Percentiles rank a stretch among this genome's conserved stretches.
These are phyloP conservation scores for Penicillium sp. DNA, from an alignment of 2,329 filamentous ascomycete genomes.

Conservation along the genomic window DNA sequence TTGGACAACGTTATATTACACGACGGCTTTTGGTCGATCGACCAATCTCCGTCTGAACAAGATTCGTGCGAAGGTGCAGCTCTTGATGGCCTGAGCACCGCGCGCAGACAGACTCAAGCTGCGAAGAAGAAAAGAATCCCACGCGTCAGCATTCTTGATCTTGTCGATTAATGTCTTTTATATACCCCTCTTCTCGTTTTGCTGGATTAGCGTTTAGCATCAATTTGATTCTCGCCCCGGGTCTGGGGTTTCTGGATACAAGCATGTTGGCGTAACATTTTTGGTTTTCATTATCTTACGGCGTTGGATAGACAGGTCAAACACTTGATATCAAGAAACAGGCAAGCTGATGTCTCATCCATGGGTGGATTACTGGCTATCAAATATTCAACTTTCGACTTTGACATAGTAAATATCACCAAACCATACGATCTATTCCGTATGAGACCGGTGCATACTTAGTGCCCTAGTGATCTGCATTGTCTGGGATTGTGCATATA, in stretches of 20 bases:
- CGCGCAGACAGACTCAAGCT: conserved; percentile 4
- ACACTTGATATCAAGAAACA: not conserved
- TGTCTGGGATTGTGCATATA: too few relatives aligned
- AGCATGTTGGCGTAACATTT: not conserved
- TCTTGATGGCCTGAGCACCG: not conserved
- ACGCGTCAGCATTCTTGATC: conserved; percentile 37
- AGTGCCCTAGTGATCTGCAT: too few relatives aligned
- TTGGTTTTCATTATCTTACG: not conserved
- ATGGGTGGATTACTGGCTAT: not conserved
- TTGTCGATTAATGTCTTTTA: conserved; percentile 16
- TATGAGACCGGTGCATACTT: too few relatives aligned
- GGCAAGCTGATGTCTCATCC: not conserved
- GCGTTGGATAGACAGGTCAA: not conserved
- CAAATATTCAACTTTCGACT: too few relatives aligned
- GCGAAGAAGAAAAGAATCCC: conserved; percentile 30
- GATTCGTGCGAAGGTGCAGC: conserved; percentile 5
- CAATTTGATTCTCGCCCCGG: not conserved
- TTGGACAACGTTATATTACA: conserved; percentile 21
- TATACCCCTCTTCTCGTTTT: conserved; percentile 11
- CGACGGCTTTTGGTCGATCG: conserved; percentile 27
- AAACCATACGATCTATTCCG: too few relatives aligned
- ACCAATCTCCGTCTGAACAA: conserved; percentile 9
- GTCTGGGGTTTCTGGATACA: not conserved
- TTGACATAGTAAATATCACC: too few relatives aligned
- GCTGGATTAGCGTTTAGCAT: not conserved